These are phyloP conservation scores for Naegleria gruberi DNA, from an alignment of 208 protist species.

Conservation along the genomic window DNA sequence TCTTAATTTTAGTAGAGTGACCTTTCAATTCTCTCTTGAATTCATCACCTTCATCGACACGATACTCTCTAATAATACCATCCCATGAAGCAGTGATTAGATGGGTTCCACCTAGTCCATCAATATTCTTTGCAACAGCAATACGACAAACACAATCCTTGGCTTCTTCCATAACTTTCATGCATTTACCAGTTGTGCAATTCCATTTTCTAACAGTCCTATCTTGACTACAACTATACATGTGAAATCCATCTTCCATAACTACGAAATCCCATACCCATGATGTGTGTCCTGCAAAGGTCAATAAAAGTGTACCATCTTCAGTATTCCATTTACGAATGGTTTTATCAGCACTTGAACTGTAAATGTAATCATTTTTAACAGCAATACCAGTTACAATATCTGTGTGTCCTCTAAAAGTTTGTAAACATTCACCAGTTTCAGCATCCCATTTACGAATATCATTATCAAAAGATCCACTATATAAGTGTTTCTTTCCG, in stretches of 20 bases:
- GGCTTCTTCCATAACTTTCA: not conserved
- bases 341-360: conserved; percentile 6
- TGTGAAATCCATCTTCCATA: not conserved
- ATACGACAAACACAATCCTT: not conserved
- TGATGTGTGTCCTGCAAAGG: not conserved
- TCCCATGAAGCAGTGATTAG: not conserved
- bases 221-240: conserved; percentile 3
- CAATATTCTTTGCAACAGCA: not conserved
- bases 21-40: not conserved
- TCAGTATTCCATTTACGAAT: not conserved
- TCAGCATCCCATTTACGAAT: not conserved
- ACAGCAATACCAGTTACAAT: conserved; percentile 12
- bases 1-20: conserved; percentile 8
- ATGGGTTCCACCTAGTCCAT: not conserved
- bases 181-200: not conserved
- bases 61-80: conserved; percentile 7
- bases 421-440: not conserved
- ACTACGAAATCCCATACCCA: conserved; percentile 11
- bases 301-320: conserved; percentile 1
- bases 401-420: not conserved
- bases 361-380: not conserved
- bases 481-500: not conserved
- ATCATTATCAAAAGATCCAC: not conserved
- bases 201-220: conserved; percentile 3
- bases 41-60: not conserved